Evolutionary conservation across 805 yeast genomes (phyloP), one percentile per base, ranked within the genome.

Genomic region (Myxozyma mucilagina): DNA sequence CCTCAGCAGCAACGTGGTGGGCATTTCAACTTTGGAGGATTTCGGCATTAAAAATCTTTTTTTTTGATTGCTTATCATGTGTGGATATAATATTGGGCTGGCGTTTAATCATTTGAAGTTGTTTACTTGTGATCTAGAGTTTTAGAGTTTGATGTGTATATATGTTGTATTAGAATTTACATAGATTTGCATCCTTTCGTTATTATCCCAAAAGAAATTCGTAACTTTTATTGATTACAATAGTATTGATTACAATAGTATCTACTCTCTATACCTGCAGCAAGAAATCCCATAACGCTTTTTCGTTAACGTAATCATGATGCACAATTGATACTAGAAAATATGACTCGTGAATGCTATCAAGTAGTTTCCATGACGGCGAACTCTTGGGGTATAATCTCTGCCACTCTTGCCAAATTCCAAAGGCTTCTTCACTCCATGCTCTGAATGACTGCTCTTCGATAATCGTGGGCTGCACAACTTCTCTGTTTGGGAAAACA

Each of bases 351-450:
- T 85, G 80, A 39, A 90, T 79, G 18, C 77, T 71, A 57, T 82
- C 82, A 65, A 94, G 80, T 68, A 93, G 79, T 51, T 82, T 75
- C 69, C 80, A 83, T n/a, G 91, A 77, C 31, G 75, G 75, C 56
- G 74, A 75, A 68, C 74, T 72, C 74, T 75, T 77, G 66, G 84
- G 82, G 72, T 91, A 94, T 58, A 94, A 79, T 65, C 87, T 80
- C 51, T 87, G 88, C 99, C 99, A 94, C 73, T 92, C 96, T 44
- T 79, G 75, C 94, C 97, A 89, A 62, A 94, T 87, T 59, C 84
- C 81, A 74, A 90, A 94, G 0, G 97, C 96, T 73, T 94, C 99
- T 70, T 92, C 97, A 13, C 87, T 84, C 99, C 99, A 94, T 0
- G 97, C 97, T 67, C 83, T 83, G 78, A 94, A 93, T 1, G 97